phyloP scores from a whole-genome alignment of 2,329 filamentous ascomycete species.

The Colletotrichum tanaceti region DNA sequence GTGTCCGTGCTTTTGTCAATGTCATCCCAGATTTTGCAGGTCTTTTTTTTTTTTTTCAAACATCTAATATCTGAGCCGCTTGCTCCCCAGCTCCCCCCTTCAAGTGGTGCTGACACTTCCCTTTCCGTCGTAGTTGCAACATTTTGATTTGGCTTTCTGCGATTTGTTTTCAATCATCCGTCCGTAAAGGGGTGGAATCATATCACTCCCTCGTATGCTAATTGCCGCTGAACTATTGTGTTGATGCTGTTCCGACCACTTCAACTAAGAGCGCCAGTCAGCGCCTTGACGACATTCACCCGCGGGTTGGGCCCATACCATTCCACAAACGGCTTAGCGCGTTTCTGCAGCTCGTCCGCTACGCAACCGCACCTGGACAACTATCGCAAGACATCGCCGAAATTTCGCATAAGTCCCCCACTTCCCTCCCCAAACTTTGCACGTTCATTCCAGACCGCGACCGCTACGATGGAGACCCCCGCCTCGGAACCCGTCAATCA shows the following conservation, averaged over 20 bases:
- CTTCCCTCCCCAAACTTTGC: slow-evolving; percentile 31
- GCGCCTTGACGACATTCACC: not conserved
- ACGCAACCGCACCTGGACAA: slow-evolving; percentile 20
- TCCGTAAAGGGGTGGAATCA: too few species aligned
- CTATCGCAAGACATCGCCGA: slow-evolving; percentile 30
- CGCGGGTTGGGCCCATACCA: slow-evolving; percentile 5
- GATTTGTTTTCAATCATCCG: too few species aligned
- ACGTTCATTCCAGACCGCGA: slow-evolving; percentile 5
- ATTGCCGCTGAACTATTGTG: not conserved
- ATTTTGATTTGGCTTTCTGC: not conserved
- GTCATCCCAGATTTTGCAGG: not conserved
- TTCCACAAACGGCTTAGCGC: slow-evolving; percentile 21
- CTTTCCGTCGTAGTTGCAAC: not conserved
- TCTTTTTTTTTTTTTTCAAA: not conserved
- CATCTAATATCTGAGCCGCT: not conserved
- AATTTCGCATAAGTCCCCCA: slow-evolving; percentile 39
- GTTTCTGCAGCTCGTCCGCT: slow-evolving; percentile 6
- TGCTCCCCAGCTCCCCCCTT: not conserved
- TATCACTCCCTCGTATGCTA: not conserved
- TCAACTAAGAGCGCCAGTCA: slow-evolving; percentile 29
- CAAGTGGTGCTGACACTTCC: not conserved
- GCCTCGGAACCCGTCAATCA: slow-evolving; percentile 15
- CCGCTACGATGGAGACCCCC: slow-evolving; percentile 14
- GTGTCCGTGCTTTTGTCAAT: not conserved
- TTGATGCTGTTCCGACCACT: slow-evolving; percentile 12